Evolutionary conservation across 352 stramenopile species (phyloP), one percentile per base, ranked within the genome.

Genomic region (Aphanomyces invadans): DNA sequence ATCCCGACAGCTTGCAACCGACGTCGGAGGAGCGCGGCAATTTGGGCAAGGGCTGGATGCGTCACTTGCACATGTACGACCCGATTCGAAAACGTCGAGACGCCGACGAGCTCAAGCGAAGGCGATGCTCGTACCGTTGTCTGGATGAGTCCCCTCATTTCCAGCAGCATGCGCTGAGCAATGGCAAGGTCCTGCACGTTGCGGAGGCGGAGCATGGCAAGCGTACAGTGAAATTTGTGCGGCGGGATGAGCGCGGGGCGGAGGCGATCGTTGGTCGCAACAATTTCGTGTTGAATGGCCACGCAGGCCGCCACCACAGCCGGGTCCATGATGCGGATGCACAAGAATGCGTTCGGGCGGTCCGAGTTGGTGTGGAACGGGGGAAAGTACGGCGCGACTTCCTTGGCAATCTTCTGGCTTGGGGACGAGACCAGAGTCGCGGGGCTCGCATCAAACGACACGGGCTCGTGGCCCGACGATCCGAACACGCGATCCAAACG

Each of bases 401-500:
- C 25, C 42, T n/a, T n/a, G n/a, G n/a, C n/a, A n/a, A n/a, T n/a
- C n/a, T n/a, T n/a, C n/a, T n/a, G n/a, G n/a, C n/a, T n/a, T 11
- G 19, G n/a, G n/a, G 17, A 33, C 4, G 21, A n/a, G n/a, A n/a
- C n/a, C n/a, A n/a, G n/a, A n/a, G n/a, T n/a, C n/a, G n/a, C 31
- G 36, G 25, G 25, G 21, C 36, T n/a, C 21, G 33, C 26, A 44
- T 21, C 12, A 29, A 67, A 67, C 9, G 19, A 29, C 4, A 67
- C 32, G 4, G 53, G 15, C 0, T 28, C 39, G 36, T 56, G 12
- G 42, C 60, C 60, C 15, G 39, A 57, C 45, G 60, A 67, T 21
- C 63, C 63, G 65, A 69, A 69, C n/a, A 69, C 63, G 25, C 55
- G 63, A 32, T 69, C 63, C 10, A 69, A 11, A 3, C 63, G 63